Conservation (phyloP, 2,329 filamentous ascomycete species). For the Gliomastix tumulicola region DNA sequence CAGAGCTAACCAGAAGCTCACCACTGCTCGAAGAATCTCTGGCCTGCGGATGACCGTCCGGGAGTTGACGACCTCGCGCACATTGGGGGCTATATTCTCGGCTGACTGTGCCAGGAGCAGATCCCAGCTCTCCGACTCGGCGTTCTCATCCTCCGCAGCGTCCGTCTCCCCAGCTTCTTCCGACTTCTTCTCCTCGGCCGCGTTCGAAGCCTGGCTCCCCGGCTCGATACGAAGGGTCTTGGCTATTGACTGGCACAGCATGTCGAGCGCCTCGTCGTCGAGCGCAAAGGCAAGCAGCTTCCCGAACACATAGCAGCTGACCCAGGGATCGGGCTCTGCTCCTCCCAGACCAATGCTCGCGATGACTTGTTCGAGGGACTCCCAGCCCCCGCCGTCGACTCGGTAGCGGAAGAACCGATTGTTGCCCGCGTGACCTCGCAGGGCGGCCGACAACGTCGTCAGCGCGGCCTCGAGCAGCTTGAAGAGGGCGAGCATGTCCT, state of each 20-base stretch:
- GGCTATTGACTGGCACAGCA: constrained; percentile 54
- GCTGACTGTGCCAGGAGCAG: constrained; percentile 26
- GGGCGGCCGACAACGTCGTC: constrained; percentile 65
- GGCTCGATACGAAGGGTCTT: constrained; percentile 23
- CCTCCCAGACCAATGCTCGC: constrained; percentile 59
- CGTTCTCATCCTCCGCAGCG: constrained; percentile 19
- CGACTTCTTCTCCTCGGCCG: constrained; percentile 6
- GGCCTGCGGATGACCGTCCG: constrained; percentile 50
- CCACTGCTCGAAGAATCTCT: constrained; percentile 55
- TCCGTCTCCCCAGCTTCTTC: constrained; percentile 14
- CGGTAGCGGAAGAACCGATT: constrained; percentile 75
- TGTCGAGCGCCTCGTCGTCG: constrained; percentile 67
- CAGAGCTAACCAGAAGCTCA: constrained; percentile 58
- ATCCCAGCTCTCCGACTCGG: constrained; percentile 28
- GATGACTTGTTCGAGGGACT: constrained; percentile 65
- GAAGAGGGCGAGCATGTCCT: constrained; percentile 60
- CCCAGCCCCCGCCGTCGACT: constrained; percentile 73
- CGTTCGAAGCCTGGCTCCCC: too few relatives aligned
- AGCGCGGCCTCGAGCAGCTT: constrained; percentile 65
- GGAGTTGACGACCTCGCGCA: constrained; percentile 41
- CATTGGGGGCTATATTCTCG: constrained; percentile 27
- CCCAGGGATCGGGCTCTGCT: constrained; percentile 61
- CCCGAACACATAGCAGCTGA: constrained; percentile 70
- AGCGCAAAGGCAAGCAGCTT: constrained; percentile 75
- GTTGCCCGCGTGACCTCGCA: constrained; percentile 79